Evolutionary conservation across 495 filamentous ascomycete genomes (phyloP).

Genomic region (Tuber aestivum): DNA sequence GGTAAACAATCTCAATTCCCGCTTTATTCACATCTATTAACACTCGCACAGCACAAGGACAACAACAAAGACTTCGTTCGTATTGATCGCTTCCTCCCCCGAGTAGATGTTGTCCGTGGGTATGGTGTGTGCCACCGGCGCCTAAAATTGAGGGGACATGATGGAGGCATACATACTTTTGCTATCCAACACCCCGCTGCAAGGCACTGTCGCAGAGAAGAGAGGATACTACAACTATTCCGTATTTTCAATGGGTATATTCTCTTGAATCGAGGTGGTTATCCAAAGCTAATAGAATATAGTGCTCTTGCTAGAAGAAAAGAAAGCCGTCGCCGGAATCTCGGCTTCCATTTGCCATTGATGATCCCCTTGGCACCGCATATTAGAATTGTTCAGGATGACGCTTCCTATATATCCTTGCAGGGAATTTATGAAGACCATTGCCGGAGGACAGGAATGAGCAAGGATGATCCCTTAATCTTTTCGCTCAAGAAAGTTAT

Average conservation of each 20-base stretch:
- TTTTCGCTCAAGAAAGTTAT: constrained; percentile 92
- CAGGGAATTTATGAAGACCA: constrained; percentile 94
- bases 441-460: constrained; percentile 73
- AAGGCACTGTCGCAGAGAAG: constrained; percentile 83
- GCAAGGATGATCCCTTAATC: constrained; percentile 90
- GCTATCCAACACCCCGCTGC: constrained; percentile 93
- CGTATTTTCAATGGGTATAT: constrained; percentile 83
- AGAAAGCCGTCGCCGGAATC: constrained; percentile 84
- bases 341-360: constrained; percentile 90
- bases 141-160: constrained; percentile 93
- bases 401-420: constrained; percentile 86
- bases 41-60: constrained; percentile 66
- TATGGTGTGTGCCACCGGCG: constrained; percentile 85
- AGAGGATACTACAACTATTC: constrained; percentile 94
- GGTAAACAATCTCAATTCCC: constrained; percentile 10
- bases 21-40: constrained; percentile 10
- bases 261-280: not conserved
- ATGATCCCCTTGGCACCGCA: constrained; percentile 92
- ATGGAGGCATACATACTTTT: constrained; percentile 90
- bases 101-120: constrained; percentile 82
- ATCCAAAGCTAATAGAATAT: constrained; percentile 1
- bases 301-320: constrained; percentile 70
- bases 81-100: constrained; percentile 91
- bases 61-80: constrained; percentile 97
- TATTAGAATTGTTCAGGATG: constrained; percentile 89